These are phyloP conservation scores for Rhodotorula paludigena DNA, from an alignment of 768 basidiomycete genomes.

Conservation along the genomic window DNA sequence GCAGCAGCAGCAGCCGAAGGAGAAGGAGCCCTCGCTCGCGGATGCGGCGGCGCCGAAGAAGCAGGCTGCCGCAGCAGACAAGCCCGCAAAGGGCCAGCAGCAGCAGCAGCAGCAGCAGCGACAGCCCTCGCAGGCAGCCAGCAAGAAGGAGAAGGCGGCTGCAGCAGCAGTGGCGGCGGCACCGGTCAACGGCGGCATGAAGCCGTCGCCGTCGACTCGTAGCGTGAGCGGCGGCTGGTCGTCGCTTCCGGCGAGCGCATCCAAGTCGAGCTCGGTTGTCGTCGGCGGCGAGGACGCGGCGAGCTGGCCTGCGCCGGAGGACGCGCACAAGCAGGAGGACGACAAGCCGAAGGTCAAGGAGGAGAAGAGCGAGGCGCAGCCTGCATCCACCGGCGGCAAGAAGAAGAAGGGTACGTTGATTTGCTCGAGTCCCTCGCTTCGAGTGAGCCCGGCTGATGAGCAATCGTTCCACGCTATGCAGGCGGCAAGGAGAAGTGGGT, in stretches of 20 bases:
- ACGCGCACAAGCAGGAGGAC: slow-evolving; percentile 18
- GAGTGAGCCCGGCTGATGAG: not conserved
- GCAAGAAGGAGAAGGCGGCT: not conserved
- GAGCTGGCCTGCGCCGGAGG: slow-evolving; percentile 27
- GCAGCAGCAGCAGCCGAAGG: not conserved
- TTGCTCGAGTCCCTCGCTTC: not conserved
- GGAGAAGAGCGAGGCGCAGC: slow-evolving; percentile 1
- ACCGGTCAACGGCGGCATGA: not conserved
- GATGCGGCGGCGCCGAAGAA: not conserved
- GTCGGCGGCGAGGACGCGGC: slow-evolving; percentile 29
- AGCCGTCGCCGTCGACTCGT: not conserved
- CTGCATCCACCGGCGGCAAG: not conserved
- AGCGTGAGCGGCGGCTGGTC: slow-evolving; percentile 1
- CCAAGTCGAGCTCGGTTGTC: slow-evolving; percentile 9
- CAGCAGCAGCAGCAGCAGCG: not conserved
- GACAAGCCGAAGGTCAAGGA: slow-evolving; percentile 9
- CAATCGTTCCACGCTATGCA: not conserved
- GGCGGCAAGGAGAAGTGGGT: slow-evolving; percentile 31
- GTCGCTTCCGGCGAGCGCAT: not conserved
- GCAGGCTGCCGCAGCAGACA: no score
- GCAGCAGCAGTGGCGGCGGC: not conserved
- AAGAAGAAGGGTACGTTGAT: slow-evolving; percentile 32
- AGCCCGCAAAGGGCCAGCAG: not conserved
- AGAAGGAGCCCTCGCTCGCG: not conserved
- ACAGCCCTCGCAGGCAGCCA: not conserved